Percentiles rank a stretch among this genome's conserved stretches.
Evolutionary conservation across 2,329 filamentous ascomycete species (phyloP).

Genomic region (Thelonectria blattea): DNA sequence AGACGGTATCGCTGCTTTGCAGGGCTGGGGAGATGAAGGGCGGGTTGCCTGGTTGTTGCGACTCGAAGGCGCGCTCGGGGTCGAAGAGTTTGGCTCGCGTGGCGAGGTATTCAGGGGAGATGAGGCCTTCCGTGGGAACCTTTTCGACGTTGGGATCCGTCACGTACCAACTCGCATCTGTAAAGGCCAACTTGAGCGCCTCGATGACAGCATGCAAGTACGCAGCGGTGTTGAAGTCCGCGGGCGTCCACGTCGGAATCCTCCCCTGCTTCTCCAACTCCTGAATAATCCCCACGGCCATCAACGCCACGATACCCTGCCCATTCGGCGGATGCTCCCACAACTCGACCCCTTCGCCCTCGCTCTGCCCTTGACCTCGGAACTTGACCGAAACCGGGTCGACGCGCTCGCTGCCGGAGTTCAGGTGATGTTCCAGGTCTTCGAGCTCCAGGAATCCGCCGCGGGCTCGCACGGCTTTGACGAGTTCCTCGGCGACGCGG

Average conservation of each 20-base stretch:
- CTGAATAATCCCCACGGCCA: conserved; percentile 91
- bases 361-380: conserved; percentile 61
- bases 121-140: conserved; percentile 73
- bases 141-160: conserved; percentile 77
- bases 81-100: conserved; percentile 68
- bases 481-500: conserved; percentile 77
- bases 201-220: conserved; percentile 91
- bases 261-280: conserved; percentile 77
- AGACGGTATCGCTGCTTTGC: conserved; percentile 89
- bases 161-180: conserved; percentile 89
- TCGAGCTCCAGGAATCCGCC: conserved; percentile 81
- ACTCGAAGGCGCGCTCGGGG: conserved; percentile 62
- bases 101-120: conserved; percentile 76
- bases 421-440: conserved; percentile 79
- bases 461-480: conserved; percentile 76
- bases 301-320: conserved; percentile 92
- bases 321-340: conserved; percentile 99
- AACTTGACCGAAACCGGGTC: conserved; percentile 86
- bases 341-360: conserved; percentile 69
- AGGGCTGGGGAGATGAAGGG: conserved; percentile 71
- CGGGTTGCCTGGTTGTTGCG: conserved; percentile 68
- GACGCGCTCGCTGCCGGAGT: conserved; percentile 73
- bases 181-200: conserved; percentile 85
- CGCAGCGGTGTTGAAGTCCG: conserved; percentile 80
- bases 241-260: conserved; percentile 71